Base-by-base conservation (phyloP, 306 rosid genomes). In the Cucumis hystrix region DNA sequence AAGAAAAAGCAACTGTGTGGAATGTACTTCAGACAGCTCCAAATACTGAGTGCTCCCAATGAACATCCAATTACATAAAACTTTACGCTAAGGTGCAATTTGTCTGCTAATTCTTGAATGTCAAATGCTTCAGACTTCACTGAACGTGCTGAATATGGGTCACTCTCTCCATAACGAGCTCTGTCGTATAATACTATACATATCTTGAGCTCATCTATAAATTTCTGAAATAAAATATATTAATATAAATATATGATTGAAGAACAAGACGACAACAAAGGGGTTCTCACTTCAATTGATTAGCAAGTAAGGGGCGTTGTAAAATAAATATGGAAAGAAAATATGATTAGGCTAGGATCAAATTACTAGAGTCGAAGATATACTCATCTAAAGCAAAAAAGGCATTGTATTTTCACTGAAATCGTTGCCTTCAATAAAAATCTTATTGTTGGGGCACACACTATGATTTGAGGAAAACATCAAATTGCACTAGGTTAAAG, bases 101-200 rank as follows among this genome's bases (percentile, higher is more conserved):
- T 83, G 77, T 91, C 93, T 18, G 98, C 97, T 40, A 93, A 89
- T 81, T 91, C 91, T 85, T 91, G 81, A 76, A 93, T 86, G 79
- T 93, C 97, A 81, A 81, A 88, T 20, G 98, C 97, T 86, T 93
- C 97, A 58, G 89, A 88, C 86, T 88, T 93, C 77, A 87, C 97
- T 2, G 93, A 83, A 33, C 97, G 96, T 17, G 76, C 80, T 20
- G 97, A 91, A 83, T 85, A 54, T 5, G 97, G 97, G 85, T 93
- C 97, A 75, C 97, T 93, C 35, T 93, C 97, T 57, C 98, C 98
- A 77, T 93, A 93, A 39, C 98, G 93, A 35, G 91, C 98, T 85
- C 93, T 77, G 70, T 93, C 96, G 18, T 80, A 93, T 84, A 37
- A 56, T 55, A 93, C 82, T 23, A 91, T 83, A 77, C 88, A 89